These are phyloP conservation scores for Zasmidium cellare DNA, from an alignment of 2,329 filamentous ascomycete genomes.

Conservation along the genomic window DNA sequence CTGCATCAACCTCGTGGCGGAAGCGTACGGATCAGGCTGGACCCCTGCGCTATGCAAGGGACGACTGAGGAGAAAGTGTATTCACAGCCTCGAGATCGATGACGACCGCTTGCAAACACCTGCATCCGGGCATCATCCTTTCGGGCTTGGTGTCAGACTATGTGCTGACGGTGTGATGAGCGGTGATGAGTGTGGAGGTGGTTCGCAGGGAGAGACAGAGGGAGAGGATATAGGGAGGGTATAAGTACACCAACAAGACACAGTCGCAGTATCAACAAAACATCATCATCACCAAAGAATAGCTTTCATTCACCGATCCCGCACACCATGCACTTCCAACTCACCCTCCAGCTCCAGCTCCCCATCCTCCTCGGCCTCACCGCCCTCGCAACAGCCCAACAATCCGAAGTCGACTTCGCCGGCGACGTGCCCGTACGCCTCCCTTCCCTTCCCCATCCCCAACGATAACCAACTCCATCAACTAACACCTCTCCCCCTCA, in stretches of 20 bases:
- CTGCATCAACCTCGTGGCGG: not conserved
- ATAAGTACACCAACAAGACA: too few species aligned
- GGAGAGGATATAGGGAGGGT: not conserved
- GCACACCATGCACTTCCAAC: not conserved
- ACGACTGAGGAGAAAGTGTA: not conserved
- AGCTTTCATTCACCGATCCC: too few species aligned
- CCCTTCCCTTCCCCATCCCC: too few species aligned
- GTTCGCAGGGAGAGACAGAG: too few species aligned
- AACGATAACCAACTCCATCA: too few species aligned
- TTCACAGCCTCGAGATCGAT: not conserved
- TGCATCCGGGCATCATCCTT: not conserved
- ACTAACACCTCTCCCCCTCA: too few species aligned
- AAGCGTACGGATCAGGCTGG: not conserved
- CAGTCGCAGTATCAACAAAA: not conserved
- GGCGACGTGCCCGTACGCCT: not conserved
- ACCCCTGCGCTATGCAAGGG: not conserved
- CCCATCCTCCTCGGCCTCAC: not conserved
- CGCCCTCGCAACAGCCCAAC: not conserved
- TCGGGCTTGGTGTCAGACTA: not conserved
- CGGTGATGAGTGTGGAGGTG: not conserved
- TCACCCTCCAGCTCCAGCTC: not conserved
- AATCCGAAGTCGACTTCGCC: not conserved
- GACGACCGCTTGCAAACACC: not conserved
- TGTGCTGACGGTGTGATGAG: not conserved
- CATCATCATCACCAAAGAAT: too few species aligned